These are phyloP conservation scores for Sphagnum magellanicum DNA, from an alignment of 228 moss, liverwort and hornwort genomes.

Conservation along the genomic window DNA sequence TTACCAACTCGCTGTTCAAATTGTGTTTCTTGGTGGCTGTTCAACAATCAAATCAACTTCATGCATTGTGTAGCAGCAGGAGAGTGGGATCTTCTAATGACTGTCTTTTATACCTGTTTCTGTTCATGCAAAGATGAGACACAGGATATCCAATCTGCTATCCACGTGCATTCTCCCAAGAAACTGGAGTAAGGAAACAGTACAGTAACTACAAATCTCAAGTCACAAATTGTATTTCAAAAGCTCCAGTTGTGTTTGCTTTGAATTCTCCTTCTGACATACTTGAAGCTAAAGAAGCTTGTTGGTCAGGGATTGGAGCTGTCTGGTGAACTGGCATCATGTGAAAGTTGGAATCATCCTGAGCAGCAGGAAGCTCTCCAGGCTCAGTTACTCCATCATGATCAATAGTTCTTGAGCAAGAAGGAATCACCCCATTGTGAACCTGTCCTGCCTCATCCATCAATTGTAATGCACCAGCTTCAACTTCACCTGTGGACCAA, in stretches of 20 bases:
- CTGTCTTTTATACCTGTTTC: no score
- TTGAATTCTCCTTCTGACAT: not conserved
- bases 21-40: no score
- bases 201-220: no score
- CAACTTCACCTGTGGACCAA: slow-evolving; percentile 32
- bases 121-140: no score
- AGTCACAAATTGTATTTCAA: not conserved
- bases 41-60: no score
- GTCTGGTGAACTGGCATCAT: not conserved
- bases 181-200: no score
- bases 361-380: slow-evolving; percentile 20
- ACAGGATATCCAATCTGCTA: no score
- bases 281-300: not conserved
- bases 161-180: no score
- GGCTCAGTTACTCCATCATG: slow-evolving; percentile 28
- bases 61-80: no score
- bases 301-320: not conserved
- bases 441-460: slow-evolving; percentile 28
- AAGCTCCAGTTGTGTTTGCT: not conserved
- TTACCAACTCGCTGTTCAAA: no score
- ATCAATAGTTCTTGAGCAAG: slow-evolving; percentile 2
- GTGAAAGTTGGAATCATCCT: slow-evolving; percentile 1
- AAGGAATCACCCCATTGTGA: slow-evolving; percentile 1
- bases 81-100: no score
- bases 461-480: slow-evolving; percentile 29